Evolutionary conservation across 176 grass and related monocot species (phyloP).

Genomic region (Raddia distichophylla): DNA sequence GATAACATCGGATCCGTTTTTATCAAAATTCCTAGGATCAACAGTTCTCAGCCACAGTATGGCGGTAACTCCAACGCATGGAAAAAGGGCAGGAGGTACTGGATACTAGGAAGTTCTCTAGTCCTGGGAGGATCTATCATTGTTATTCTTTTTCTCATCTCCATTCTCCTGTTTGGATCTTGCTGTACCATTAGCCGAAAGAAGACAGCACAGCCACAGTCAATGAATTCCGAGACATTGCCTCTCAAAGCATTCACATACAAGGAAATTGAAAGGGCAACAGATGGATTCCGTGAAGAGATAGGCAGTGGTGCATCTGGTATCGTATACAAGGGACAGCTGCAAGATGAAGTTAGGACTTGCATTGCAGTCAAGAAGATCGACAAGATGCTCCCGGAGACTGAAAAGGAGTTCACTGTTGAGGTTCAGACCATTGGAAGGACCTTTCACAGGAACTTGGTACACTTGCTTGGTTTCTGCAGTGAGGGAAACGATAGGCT

Average conservation of each 20-base stretch:
- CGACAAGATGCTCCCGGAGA: conserved; percentile 23
- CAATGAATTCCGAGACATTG: conserved; percentile 16
- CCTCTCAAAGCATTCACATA: conserved; percentile 33
- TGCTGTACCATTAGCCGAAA: conserved; percentile 8
- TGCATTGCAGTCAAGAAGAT: conserved; percentile 34
- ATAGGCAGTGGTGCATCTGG: conserved; percentile 12
- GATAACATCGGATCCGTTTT: conserved; percentile 10
- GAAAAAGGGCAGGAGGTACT: conserved; percentile 13
- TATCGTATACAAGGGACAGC: not conserved
- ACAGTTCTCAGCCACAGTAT: not conserved
- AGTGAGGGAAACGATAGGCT: conserved; percentile 10
- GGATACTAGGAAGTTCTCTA: conserved; percentile 35
- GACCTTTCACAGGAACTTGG: conserved; percentile 39
- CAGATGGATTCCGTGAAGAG: conserved; percentile 38
- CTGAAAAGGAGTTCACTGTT: conserved; percentile 29
- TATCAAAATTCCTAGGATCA: conserved; percentile 21
- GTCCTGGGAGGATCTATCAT: conserved; percentile 25
- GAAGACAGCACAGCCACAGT: conserved; percentile 5
- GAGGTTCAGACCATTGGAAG: conserved; percentile 37
- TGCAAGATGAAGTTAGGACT: conserved; percentile 21
- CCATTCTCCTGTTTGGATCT: conserved; percentile 15
- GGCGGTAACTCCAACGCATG: conserved; percentile 6
- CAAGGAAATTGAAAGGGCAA: conserved; percentile 27
- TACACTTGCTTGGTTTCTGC: conserved; percentile 17
- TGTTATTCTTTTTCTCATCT: conserved; percentile 26